Evolutionary conservation across 805 yeast species (phyloP).

Genomic region (Cyberlindnera lachancei): DNA sequence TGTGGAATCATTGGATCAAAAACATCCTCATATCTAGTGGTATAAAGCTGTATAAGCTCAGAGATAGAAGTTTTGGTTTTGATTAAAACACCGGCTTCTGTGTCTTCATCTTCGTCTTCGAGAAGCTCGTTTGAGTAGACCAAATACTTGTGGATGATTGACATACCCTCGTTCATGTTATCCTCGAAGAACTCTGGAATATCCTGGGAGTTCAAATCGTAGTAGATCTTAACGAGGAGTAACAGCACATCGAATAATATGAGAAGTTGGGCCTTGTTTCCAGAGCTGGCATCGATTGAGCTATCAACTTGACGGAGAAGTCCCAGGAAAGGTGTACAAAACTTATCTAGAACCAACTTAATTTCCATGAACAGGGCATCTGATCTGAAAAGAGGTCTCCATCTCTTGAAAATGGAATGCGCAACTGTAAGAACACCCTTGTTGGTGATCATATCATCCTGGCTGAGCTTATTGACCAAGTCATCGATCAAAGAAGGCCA

Average conservation of each 20-base stretch:
- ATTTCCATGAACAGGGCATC: conserved; percentile 87
- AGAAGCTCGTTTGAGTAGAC: conserved; percentile 48
- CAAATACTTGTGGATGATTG: conserved; percentile 73
- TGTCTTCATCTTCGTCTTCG: conserved; percentile 54
- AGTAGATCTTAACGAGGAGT: conserved; percentile 72
- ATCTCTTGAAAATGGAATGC: conserved; percentile 90
- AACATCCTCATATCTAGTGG: conserved; percentile 87
- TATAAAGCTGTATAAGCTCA: conserved; percentile 78
- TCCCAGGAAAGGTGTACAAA: conserved; percentile 71
- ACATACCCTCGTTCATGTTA: conserved; percentile 69
- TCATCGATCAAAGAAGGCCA: conserved; percentile 79
- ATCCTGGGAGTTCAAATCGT: conserved; percentile 95
- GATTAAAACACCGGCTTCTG: conserved; percentile 60
- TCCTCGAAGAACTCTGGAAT: conserved; percentile 98
- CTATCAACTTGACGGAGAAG: conserved; percentile 62
- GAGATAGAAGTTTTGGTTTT: conserved; percentile 74
- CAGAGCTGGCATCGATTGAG: conserved; percentile 40
- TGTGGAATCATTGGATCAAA: conserved; percentile 70
- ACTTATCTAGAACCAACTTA: conserved; percentile 75
- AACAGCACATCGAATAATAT: conserved; percentile 64
- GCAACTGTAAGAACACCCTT: conserved; percentile 87
- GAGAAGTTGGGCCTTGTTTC: conserved; percentile 42
- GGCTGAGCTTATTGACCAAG: conserved; percentile 57
- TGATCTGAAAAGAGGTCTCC: conserved; percentile 92
- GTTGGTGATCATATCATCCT: conserved; percentile 62